These are phyloP conservation scores for Endogone sp. DNA, from an alignment of 192 early-diverging fungal genomes.

Conservation along the genomic window DNA sequence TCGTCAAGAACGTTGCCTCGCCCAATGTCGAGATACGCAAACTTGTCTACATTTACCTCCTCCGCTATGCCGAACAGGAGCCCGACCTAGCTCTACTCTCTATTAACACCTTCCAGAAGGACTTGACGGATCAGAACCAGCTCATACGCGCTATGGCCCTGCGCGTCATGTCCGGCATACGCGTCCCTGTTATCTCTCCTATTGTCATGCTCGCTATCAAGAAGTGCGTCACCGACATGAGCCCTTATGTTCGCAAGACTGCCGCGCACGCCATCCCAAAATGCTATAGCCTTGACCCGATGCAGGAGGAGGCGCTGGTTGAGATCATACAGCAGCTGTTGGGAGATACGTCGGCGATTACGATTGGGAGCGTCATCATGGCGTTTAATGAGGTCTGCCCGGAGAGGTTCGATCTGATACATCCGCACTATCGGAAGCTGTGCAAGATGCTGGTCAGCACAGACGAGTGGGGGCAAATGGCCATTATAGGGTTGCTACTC, in stretches of 20 bases:
- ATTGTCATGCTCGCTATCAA: constrained; percentile 90
- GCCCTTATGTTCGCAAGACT: constrained; percentile 91
- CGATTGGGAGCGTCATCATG: constrained; percentile 81
- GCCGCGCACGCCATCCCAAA: constrained; percentile 91
- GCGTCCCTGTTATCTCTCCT: constrained; percentile 87
- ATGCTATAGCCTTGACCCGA: constrained; percentile 77
- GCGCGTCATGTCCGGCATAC: constrained; percentile 92
- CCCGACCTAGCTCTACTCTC: constrained; percentile 93
- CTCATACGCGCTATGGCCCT: constrained; percentile 94
- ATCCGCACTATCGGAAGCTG: constrained; percentile 84
- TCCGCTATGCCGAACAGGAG: constrained; percentile 94
- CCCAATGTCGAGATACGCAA: constrained; percentile 85
- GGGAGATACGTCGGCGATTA: constrained; percentile 80
- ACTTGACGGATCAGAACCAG: constrained; percentile 88
- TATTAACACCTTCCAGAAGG: constrained; percentile 98
- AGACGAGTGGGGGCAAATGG: constrained; percentile 97
- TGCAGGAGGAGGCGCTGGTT: constrained; percentile 69
- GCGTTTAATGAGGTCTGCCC: constrained; percentile 90
- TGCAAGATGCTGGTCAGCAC: constrained; percentile 81
- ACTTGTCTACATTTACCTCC: constrained; percentile 94
- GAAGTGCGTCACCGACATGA: constrained; percentile 80
- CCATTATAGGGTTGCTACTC: constrained; percentile 71
- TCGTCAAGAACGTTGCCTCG: constrained; percentile 97
- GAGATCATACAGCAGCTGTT: constrained; percentile 74
- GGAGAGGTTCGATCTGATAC: constrained; percentile 78